Evolutionary conservation across 257 asterid species (phyloP).

Genomic region (Euphrasia confusa): DNA sequence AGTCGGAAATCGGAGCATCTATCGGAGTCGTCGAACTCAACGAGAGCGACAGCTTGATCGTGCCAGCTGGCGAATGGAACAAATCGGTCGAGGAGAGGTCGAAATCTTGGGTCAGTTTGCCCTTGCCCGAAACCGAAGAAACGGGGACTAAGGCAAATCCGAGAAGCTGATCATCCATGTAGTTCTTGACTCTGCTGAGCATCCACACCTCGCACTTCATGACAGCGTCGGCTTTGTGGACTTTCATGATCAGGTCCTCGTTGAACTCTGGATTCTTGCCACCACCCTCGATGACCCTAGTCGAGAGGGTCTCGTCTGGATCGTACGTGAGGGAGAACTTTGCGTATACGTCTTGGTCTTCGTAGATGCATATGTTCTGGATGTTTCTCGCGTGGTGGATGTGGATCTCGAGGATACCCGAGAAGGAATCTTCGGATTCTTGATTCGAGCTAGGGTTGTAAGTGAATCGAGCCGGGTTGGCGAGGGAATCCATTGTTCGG

Average conservation of each 20-base stretch:
- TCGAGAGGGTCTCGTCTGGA: constrained; percentile 49
- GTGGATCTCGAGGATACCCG: constrained; percentile 46
- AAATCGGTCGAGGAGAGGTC: constrained; percentile 63
- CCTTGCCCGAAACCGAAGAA: constrained; percentile 44
- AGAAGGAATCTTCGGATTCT: constrained; percentile 30
- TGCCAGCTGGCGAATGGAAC: constrained; percentile 69
- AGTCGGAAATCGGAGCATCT: constrained; percentile 22
- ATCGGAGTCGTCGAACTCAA: constrained; percentile 30
- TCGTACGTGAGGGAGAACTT: constrained; percentile 65
- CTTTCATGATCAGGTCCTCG: constrained; percentile 38
- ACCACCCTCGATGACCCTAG: constrained; percentile 43
- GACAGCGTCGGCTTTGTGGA: constrained; percentile 40
- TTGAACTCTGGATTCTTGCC: constrained; percentile 57
- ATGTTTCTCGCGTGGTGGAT: constrained; percentile 66
- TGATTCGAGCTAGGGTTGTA: constrained; percentile 31
- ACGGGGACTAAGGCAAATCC: constrained; percentile 57
- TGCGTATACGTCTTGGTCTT: constrained; percentile 64
- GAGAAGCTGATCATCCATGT: constrained; percentile 70
- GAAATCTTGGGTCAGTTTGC: constrained; percentile 46
- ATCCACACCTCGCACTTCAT: constrained; percentile 75
- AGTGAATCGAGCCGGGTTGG: constrained; percentile 29
- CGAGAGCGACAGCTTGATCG: constrained; percentile 52
- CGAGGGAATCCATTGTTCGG: constrained; percentile 30
- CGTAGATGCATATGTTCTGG: constrained; percentile 70
- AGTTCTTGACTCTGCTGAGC: constrained; percentile 58